phyloP scores from a whole-genome alignment of 1,284 basidiomycete species.

The Boletellus deceptivus region DNA sequence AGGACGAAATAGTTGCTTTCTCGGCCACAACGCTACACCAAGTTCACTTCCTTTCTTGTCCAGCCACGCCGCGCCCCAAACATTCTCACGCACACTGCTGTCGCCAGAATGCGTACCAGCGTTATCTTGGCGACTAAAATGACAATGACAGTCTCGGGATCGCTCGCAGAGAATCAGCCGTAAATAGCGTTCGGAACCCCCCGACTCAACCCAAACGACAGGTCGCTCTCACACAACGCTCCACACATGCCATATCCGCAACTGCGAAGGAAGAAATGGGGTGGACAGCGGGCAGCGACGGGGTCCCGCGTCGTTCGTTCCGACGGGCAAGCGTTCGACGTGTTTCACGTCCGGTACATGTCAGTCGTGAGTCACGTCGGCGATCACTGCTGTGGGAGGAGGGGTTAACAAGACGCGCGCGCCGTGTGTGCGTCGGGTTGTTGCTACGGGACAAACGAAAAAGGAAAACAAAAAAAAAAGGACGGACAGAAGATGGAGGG shows the following conservation, averaged over 20 bases:
- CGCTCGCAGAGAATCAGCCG: slow-evolving; percentile 22
- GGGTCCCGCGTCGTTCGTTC: slow-evolving; percentile 31
- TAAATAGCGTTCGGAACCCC: slow-evolving; percentile 21
- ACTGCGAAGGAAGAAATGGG: slow-evolving; percentile 33
- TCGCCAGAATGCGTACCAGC: too few species aligned
- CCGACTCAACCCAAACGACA: slow-evolving; percentile 4
- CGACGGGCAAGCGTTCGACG: slow-evolving; percentile 11
- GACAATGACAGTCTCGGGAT: slow-evolving; percentile 32
- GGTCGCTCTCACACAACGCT: slow-evolving; percentile 29
- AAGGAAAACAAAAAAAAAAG: neutral
- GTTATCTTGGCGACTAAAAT: slow-evolving; percentile 29
- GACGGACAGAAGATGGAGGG: neutral
- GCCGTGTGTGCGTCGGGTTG: slow-evolving; percentile 43
- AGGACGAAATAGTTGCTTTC: too few species aligned
- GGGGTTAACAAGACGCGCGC: neutral
- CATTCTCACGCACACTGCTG: too few species aligned
- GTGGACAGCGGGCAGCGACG: too few species aligned
- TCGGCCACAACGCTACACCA: too few species aligned
- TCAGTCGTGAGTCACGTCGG: slow-evolving; percentile 26
- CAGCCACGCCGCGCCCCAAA: too few species aligned
- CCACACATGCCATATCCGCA: slow-evolving; percentile 30
- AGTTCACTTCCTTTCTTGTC: too few species aligned
- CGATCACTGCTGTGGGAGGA: neutral
- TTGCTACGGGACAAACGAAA: slow-evolving; percentile 17
- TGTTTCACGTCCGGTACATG: slow-evolving; percentile 35